Evolutionary conservation across 2,329 filamentous ascomycete species (phyloP), one percentile per base, ranked within the genome.

Genomic region (Corynespora cassiicola): DNA sequence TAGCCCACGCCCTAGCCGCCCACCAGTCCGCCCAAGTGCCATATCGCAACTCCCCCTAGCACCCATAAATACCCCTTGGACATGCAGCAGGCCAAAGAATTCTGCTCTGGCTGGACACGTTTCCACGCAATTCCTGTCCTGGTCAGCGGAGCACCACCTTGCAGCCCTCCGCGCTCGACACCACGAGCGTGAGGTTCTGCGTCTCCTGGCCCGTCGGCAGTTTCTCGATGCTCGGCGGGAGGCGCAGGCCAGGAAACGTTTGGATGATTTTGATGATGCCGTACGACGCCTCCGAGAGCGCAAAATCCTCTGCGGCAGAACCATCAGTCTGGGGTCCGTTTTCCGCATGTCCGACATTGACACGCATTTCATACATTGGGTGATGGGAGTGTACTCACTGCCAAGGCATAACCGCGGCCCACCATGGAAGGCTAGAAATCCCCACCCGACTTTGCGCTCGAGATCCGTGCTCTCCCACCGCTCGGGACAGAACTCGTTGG

Each of bases 291-390:
- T 32, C 29, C 11, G 14, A 7, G 11, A 32, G 9, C 7, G 29
- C 29, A n/a, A n/a, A n/a, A n/a, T n/a, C n/a, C 4, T 27, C 31
- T 5, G 39, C 26, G 23, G 24, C 20, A 23, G 33, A 26, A n/a
- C 37, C 46, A 28, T 36, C 27, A 4, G 62, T 62, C 20, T 34
- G 42, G 16, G 50, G 57, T 12, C 50, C 50, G 14, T 57, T 32
- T 1, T 52, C 45, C 31, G 61, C 58, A 17, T 44, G 34, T 5
- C 61, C 61, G 36, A 44, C 60, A 8, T 58, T 39, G 27, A n/a
- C n/a, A n/a, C n/a, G n/a, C n/a, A 60, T 52, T 25, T 45, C 40
- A 24, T n/a, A 24, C n/a, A n/a, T 24, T n/a, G 8, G 22, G 22
- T 7, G n/a, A 24, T 24, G n/a, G n/a, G n/a, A n/a, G n/a, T n/a